Percentiles rank a stretch among this genome's conserved stretches.
phyloP scores from a whole-genome alignment of 169 alveolate species.

The Cyclospora cayetanensis region DNA sequence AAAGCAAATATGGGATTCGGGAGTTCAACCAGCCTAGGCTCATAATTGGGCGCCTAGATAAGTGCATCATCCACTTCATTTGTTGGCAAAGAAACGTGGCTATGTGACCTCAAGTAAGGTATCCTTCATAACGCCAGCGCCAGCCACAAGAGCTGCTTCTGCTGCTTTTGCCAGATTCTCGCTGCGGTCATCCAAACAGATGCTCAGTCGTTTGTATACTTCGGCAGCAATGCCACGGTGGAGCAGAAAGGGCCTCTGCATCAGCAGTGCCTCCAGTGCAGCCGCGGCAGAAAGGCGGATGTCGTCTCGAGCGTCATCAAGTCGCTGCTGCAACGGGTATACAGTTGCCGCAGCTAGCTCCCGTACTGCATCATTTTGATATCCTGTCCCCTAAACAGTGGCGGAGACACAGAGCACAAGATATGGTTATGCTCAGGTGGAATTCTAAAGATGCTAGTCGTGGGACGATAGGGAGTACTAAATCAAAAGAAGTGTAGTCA shows the following conservation, averaged over 20 bases:
- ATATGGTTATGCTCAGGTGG: too few species aligned
- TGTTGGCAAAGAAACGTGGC: too few species aligned
- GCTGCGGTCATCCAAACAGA: constrained; percentile 51
- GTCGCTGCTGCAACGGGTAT: constrained; percentile 68
- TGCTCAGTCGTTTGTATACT: constrained; percentile 19
- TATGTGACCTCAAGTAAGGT: constrained; percentile 9
- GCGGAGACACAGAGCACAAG: too few species aligned
- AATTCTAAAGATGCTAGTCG: too few species aligned
- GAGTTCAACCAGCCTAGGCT: too few species aligned
- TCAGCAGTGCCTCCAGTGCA: constrained; percentile 51
- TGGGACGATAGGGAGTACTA: too few species aligned
- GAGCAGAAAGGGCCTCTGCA: constrained; percentile 35
- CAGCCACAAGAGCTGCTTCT: constrained; percentile 49
- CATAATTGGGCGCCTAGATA: too few species aligned
- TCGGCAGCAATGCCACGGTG: neutral
- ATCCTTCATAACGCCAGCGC: neutral
- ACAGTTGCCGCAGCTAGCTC: constrained; percentile 50
- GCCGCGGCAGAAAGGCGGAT: constrained; percentile 64
- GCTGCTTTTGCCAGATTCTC: constrained; percentile 10
- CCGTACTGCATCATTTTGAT: constrained; percentile 8
- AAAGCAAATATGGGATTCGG: too few species aligned
- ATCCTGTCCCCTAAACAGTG: constrained; percentile 16
- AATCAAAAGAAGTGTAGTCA: too few species aligned
- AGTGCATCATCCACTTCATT: too few species aligned
- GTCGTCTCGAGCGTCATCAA: constrained; percentile 70